phyloP scores from a whole-genome alignment of 768 basidiomycete species.

The Kwoniella sp. region DNA sequence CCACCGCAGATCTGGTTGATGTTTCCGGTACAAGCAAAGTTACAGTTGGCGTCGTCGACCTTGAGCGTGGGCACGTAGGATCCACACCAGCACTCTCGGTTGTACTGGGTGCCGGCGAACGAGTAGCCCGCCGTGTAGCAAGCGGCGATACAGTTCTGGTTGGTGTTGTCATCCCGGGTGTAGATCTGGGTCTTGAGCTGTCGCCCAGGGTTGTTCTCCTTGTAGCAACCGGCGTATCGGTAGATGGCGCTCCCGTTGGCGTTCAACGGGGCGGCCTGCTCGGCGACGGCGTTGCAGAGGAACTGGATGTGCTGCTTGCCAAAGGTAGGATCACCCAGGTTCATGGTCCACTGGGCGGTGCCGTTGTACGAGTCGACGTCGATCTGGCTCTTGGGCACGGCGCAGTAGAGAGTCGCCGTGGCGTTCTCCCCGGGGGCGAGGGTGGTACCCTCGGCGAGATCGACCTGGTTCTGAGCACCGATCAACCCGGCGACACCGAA shows the following conservation, averaged over 20 bases:
- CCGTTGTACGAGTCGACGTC: slow-evolving; percentile 9
- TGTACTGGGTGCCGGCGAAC: slow-evolving; percentile 48
- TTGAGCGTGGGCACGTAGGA: slow-evolving; percentile 1
- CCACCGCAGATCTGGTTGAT: slow-evolving; percentile 17
- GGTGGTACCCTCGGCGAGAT: slow-evolving; percentile 10
- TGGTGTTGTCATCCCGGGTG: slow-evolving; percentile 29
- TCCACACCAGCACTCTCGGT: slow-evolving; percentile 38
- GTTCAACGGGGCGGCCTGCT: slow-evolving; percentile 2
- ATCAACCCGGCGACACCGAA: slow-evolving; percentile 12
- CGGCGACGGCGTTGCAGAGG: slow-evolving; percentile 7
- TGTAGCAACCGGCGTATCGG: slow-evolving; percentile 12
- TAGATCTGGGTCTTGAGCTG: slow-evolving; percentile 9
- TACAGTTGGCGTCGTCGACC: slow-evolving; percentile 16
- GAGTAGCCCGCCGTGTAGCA: slow-evolving; percentile 44
- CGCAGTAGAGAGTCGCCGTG: slow-evolving; percentile 10
- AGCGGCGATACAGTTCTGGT: slow-evolving; percentile 35
- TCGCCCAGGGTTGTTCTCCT: slow-evolving; percentile 12
- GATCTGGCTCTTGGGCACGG: slow-evolving; percentile 13
- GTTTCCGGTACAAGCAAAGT: slow-evolving; percentile 29
- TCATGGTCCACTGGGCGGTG: slow-evolving; percentile 9
- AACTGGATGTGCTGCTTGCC: slow-evolving; percentile 14
- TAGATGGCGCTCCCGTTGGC: slow-evolving; percentile 3
- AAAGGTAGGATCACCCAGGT: slow-evolving; percentile 9
- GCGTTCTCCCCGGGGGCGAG: slow-evolving; percentile 13
- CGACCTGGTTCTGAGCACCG: slow-evolving; percentile 12